Evolutionary conservation across 2,329 filamentous ascomycete species (phyloP).

Genomic region (Botryotinia convoluta): DNA sequence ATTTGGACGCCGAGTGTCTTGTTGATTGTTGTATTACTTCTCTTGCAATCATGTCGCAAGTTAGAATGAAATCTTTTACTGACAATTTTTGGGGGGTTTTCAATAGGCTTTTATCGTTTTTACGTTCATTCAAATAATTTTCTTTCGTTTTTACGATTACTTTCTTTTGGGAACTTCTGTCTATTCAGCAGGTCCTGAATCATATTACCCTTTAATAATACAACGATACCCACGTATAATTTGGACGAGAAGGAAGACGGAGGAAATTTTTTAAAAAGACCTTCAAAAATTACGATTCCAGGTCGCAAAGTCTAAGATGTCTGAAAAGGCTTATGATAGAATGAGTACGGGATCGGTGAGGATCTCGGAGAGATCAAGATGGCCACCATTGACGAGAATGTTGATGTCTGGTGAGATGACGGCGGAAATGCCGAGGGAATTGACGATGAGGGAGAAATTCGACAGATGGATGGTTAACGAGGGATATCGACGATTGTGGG

Average conservation of each 20-base stretch:
- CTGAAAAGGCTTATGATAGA: slow-evolving; percentile 31
- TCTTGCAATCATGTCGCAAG: not conserved
- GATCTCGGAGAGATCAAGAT: slow-evolving; percentile 71
- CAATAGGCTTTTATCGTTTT: slow-evolving; percentile 13
- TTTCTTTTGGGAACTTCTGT: slow-evolving; percentile 34
- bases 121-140: slow-evolving; percentile 14
- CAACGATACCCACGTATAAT: slow-evolving; percentile 26
- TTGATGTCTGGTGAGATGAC: slow-evolving; percentile 80
- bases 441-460: slow-evolving; percentile 69
- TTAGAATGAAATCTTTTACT: not conserved
- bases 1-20: slow-evolving; percentile 20
- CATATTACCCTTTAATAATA: slow-evolving; percentile 32
- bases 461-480: slow-evolving; percentile 90
- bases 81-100: not conserved
- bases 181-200: slow-evolving; percentile 41
- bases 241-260: slow-evolving; percentile 20
- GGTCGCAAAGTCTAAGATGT: slow-evolving; percentile 30
- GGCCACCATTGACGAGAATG: slow-evolving; percentile 79
- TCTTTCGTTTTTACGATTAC: slow-evolving; percentile 6
- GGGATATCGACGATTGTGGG: slow-evolving; percentile 75
- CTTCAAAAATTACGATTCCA: slow-evolving; percentile 31
- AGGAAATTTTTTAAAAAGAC: slow-evolving; percentile 20
- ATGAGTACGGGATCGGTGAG: slow-evolving; percentile 40
- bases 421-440: slow-evolving; percentile 65
- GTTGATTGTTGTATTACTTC: slow-evolving; percentile 24